Base-by-base conservation (phyloP, 495 filamentous ascomycete species). In the Choiromyces venosus region DNA sequence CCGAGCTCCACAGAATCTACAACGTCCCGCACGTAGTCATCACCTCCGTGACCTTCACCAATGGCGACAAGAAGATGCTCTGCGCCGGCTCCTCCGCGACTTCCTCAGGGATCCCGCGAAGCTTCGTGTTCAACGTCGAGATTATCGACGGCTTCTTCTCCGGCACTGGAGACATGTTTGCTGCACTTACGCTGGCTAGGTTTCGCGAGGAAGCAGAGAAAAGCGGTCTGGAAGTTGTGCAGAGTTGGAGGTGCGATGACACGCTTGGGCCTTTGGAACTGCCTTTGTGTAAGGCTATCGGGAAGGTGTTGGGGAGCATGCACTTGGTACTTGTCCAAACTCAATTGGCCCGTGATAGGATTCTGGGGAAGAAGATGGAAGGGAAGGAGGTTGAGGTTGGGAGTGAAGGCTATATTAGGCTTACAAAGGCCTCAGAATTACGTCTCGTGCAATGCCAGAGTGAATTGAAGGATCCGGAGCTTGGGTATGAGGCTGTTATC, bases 101-200 rank as follows among this genome's bases (percentile, higher is more conserved):
- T 25, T 78, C 76, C 29, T 44, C 74, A 1, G 75, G 76, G 4
- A 56, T 21, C 19, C 44, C 94, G 1, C 90, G 94, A 10, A 84
- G 91, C 67, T 97, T 97, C 86, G 87, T 89, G 73, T 87, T 98
- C 80, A 87, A 91, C 69, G 90, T 97, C 69, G 93, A 94, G 1
- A 88, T 91, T 7, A 89, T 98, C 69, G 91, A 96, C 79, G 91
- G 91, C 82, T 96, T 93, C 85, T 99, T 97, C 83, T 93, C 90
- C 80, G 95, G 95, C 37, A 97, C 95, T 1, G 95, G 95, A 19
- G 95, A 99, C 84, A 97, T 99, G 93, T 97, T 99, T 82, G 93
- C 95, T 56, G 94, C 96, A 35, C 84, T 97, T 69, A 94, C 89
- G 67, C 87, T 97, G 2, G 92, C 92, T 36, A 90, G 95, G n/a